Conservation (phyloP, 2,329 filamentous ascomycete species). For the Diaporthe vexans region DNA sequence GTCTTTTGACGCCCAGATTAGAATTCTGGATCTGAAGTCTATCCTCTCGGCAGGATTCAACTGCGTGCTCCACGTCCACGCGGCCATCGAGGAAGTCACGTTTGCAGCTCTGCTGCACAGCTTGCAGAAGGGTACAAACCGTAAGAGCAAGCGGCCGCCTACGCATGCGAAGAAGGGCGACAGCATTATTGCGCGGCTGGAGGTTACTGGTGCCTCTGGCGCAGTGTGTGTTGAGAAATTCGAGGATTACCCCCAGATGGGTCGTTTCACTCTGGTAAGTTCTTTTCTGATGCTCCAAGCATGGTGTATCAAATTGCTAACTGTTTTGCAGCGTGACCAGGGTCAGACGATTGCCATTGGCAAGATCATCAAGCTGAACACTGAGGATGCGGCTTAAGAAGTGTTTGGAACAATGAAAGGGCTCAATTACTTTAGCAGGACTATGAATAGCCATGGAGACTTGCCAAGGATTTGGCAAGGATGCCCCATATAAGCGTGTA, state of each 20-base stretch:
- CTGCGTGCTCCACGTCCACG: conserved; percentile 97
- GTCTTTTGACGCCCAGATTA: conserved; percentile 95
- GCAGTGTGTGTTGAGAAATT: conserved; percentile 94
- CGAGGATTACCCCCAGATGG: conserved; percentile 95
- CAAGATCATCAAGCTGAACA: conserved; percentile 93
- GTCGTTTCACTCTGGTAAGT: conserved; percentile 84
- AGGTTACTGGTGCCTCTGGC: conserved; percentile 87
- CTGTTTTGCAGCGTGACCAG: conserved; percentile 60
- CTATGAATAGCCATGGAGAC: neutral
- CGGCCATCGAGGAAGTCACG: conserved; percentile 97
- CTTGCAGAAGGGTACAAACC: conserved; percentile 91
- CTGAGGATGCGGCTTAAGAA: conserved; percentile 51
- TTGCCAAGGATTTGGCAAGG: neutral
- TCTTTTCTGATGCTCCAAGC: conserved; percentile 45
- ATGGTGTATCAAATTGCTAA: conserved; percentile 40
- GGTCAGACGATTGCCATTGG: conserved; percentile 99
- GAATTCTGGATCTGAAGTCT: conserved; percentile 92
- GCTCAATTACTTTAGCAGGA: neutral
- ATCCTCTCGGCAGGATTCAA: conserved; percentile 97
- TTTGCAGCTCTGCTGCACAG: conserved; percentile 91
- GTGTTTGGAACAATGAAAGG: neutral
- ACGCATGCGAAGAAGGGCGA: conserved; percentile 87
- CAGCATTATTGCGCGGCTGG: conserved; percentile 91
- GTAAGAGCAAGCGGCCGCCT: conserved; percentile 93
- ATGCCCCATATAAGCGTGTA: neutral